Percentiles rank a stretch among this genome's conserved stretches.
Conservation (phyloP, 352 stramenopile species). For the Globisporangium carolinianum region DNA sequence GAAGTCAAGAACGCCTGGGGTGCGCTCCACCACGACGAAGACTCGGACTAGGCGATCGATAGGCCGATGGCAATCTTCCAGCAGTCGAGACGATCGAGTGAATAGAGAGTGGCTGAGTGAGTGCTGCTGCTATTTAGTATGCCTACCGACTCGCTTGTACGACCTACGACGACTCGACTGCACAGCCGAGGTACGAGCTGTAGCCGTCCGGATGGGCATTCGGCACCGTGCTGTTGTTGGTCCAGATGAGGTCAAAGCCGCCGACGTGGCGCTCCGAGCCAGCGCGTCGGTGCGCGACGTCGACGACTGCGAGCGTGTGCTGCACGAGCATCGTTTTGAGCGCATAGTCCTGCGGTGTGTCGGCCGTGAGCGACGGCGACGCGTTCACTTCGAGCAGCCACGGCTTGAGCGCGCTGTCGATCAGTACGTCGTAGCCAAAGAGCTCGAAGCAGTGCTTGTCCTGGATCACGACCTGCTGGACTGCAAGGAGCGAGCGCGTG, state of each 20-base stretch:
- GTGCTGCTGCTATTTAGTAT: no score
- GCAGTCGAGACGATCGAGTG: neutral
- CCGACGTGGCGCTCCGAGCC: slow-evolving; percentile 46
- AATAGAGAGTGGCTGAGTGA: neutral
- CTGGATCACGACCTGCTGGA: slow-evolving; percentile 87
- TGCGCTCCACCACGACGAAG: slow-evolving; percentile 54
- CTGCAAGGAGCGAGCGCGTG: slow-evolving; percentile 64
- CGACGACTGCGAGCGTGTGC: slow-evolving; percentile 83
- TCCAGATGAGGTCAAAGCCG: slow-evolving; percentile 70
- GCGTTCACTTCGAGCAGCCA: slow-evolving; percentile 91
- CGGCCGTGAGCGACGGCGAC: slow-evolving; percentile 82
- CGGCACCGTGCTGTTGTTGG: slow-evolving; percentile 27
- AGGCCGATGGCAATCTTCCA: neutral
- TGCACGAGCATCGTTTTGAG: slow-evolving; percentile 88
- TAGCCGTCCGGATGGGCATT: slow-evolving; percentile 43
- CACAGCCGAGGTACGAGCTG: slow-evolving; percentile 50
- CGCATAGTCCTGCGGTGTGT: slow-evolving; percentile 75
- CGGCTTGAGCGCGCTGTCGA: slow-evolving; percentile 72
- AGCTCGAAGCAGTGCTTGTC: slow-evolving; percentile 86
- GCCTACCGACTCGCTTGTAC: no score
- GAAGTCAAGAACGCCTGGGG: slow-evolving; percentile 71
- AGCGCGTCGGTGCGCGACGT: slow-evolving; percentile 52
- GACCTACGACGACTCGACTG: slow-evolving; percentile 20
- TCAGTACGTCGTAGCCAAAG: slow-evolving; percentile 85
- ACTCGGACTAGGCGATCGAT: slow-evolving; percentile 28